Evolutionary conservation across 345 rosid genomes (phyloP).

Genomic region (Murraya koenigii): DNA sequence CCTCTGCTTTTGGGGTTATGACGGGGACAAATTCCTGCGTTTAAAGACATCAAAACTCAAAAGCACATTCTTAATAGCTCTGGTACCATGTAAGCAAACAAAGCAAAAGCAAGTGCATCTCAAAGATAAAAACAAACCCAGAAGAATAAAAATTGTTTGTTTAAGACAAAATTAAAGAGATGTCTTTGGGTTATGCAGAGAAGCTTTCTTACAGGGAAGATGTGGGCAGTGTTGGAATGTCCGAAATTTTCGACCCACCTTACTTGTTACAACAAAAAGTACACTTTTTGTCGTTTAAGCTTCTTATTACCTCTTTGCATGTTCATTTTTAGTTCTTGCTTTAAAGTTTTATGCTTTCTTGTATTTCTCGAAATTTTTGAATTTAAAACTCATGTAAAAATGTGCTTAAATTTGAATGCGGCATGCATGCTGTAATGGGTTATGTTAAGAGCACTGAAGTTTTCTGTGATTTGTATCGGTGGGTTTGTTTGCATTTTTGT

Average conservation of each 20-base stretch:
- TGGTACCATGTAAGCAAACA: too few relatives aligned
- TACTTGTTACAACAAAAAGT: constrained; percentile 76
- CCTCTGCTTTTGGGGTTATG: too few relatives aligned
- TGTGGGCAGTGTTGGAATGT: constrained; percentile 96
- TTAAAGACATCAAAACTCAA: too few relatives aligned
- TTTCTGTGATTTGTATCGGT: not conserved
- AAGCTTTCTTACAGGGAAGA: constrained; percentile 96
- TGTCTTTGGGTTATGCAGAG: constrained; percentile 99
- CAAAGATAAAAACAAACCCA: too few relatives aligned
- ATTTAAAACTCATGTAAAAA: not conserved
- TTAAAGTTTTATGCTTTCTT: not conserved
- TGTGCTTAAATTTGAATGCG: not conserved
- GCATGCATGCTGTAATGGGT: too few relatives aligned
- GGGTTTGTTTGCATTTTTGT: not conserved
- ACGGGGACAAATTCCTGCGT: too few relatives aligned
- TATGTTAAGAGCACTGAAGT: too few relatives aligned
- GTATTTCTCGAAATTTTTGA: not conserved
- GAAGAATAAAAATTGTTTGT: too few relatives aligned
- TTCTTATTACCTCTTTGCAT: not conserved
- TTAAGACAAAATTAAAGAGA: constrained; percentile 14
- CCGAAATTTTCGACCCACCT: constrained; percentile 83
- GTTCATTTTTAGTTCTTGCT: not conserved
- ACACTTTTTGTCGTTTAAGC: not conserved
- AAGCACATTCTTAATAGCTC: too few relatives aligned
- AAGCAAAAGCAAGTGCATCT: too few relatives aligned